These are phyloP conservation scores for Coix lacrymajobi DNA, from an alignment of 176 grass and related monocot species.

Conservation along the genomic window DNA sequence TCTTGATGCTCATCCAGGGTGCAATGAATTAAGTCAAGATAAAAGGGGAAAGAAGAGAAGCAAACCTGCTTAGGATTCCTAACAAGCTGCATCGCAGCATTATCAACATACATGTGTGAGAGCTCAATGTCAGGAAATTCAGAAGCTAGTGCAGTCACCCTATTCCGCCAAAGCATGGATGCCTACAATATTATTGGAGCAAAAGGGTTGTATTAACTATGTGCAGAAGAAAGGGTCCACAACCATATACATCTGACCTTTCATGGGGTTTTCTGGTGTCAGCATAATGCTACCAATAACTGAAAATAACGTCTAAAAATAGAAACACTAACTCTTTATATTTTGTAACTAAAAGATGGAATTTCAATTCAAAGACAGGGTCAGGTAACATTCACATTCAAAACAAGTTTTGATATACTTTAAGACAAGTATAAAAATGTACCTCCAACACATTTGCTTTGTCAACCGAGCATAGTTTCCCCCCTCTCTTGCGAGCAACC, in stretches of 20 bases:
- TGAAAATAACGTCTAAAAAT: not conserved
- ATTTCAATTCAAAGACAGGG: not conserved
- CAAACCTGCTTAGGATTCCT: conserved; percentile 92
- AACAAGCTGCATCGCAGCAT: conserved; percentile 97
- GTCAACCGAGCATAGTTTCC: conserved; percentile 82
- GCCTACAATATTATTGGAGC: conserved; percentile 42
- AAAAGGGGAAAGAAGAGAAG: not conserved
- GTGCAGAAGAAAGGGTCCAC: not conserved
- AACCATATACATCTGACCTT: not conserved
- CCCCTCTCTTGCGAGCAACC: conserved; percentile 74
- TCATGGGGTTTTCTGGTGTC: not conserved
- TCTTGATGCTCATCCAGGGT: not conserved
- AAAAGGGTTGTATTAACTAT: not conserved
- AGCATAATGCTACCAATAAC: not conserved
- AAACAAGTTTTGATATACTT: not conserved
- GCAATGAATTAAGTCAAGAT: not conserved
- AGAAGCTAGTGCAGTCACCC: conserved; percentile 54
- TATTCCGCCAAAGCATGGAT: conserved; percentile 94
- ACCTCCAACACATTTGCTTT: conserved; percentile 98
- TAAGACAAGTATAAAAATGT: conserved; percentile 1
- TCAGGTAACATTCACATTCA: not conserved
- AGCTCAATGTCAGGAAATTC: conserved; percentile 75
- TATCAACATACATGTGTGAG: conserved; percentile 98
- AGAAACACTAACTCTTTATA: not conserved
- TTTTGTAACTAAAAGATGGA: not conserved